Base-by-base conservation (phyloP, 495 filamentous ascomycete genomes). In the Letharia columbiana region DNA sequence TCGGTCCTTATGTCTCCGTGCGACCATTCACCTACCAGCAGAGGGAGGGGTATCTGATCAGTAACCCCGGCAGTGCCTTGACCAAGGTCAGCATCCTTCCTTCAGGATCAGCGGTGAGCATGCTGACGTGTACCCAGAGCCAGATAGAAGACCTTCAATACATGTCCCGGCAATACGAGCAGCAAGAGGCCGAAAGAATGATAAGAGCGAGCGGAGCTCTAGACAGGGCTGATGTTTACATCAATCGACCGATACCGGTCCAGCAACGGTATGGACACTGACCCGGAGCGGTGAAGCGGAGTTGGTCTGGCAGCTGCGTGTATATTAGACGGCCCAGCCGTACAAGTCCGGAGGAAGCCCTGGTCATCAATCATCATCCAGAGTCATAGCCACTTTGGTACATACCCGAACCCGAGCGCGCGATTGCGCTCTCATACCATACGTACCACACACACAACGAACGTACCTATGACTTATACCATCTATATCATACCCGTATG, bases 11-110 rank as follows among this genome's bases (percentile, higher is more conserved):
- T 58, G 79, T 80, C 49, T 77, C 78, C 18, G 79, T 79, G 35
- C 72, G 81, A 64, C 81, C 81, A 33, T 83, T 80, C 69, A 80
- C 77, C 50, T 83, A 82, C 64, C 81, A 83, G 79, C 79, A 79
- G 40, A 79, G 81, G 49, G 81, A 83, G 73, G 81, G 81, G 41
- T 83, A 83, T 63, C 72, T 83, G n/a, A 77, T 83, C 59, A 73
- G 74, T 33, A 68, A 72, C 47, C 57, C 71, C 44, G 81, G 81
- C 47, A 73, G 78, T 65, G 79, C 78, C 67, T 72, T 83, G 57
- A 83, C 81, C 66, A 75, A 81, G 73, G 81, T 83, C 63, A 73
- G 77, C 76, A 23, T 49, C 47, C 66, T 65, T 56, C 50, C 37
- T 35, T 5, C 47, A 39, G 56, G 50, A 23, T 35, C 39, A 56